phyloP scores from a whole-genome alignment of 805 yeast species.

The Wickerhamomyces pijperi region DNA sequence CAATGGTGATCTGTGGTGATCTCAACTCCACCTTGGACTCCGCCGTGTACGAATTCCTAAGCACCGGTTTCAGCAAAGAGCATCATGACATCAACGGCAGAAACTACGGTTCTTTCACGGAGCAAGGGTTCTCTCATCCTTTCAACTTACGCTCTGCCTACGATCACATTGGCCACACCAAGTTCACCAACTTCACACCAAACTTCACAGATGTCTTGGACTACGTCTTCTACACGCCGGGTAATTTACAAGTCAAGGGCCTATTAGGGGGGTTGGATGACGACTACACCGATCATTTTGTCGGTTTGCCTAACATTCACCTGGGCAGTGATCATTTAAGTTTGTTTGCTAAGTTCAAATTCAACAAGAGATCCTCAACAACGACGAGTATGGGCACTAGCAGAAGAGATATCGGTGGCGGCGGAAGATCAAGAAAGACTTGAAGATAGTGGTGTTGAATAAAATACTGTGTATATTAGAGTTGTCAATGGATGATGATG shows the following conservation, averaged over 20 bases:
- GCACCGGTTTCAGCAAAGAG: conserved; percentile 67
- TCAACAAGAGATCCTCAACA: conserved; percentile 20
- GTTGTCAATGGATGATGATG: neutral
- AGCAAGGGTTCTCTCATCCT: conserved; percentile 75
- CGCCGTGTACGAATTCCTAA: conserved; percentile 86
- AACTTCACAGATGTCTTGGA: conserved; percentile 88
- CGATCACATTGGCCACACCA: conserved; percentile 74
- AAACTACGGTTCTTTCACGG: conserved; percentile 85
- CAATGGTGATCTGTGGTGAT: conserved; percentile 89
- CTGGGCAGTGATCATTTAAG: conserved; percentile 94
- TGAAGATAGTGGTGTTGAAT: neutral
- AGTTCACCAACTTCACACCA: conserved; percentile 92
- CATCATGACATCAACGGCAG: conserved; percentile 79
- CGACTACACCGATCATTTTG: conserved; percentile 61
- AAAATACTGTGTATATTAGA: neutral
- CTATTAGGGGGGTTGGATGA: conserved; percentile 75
- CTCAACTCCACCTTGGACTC: conserved; percentile 80
- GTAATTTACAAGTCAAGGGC: conserved; percentile 72
- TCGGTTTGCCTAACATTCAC: conserved; percentile 91
- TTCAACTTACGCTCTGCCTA: conserved; percentile 81
- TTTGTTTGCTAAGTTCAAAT: conserved; percentile 55
- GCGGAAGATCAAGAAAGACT: neutral
- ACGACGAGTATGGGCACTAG: neutral
- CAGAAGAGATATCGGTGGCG: neutral
- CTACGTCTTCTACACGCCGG: conserved; percentile 89